phyloP scores from a whole-genome alignment of 208 protist genomes.

The Trypanosoma melophagium region DNA sequence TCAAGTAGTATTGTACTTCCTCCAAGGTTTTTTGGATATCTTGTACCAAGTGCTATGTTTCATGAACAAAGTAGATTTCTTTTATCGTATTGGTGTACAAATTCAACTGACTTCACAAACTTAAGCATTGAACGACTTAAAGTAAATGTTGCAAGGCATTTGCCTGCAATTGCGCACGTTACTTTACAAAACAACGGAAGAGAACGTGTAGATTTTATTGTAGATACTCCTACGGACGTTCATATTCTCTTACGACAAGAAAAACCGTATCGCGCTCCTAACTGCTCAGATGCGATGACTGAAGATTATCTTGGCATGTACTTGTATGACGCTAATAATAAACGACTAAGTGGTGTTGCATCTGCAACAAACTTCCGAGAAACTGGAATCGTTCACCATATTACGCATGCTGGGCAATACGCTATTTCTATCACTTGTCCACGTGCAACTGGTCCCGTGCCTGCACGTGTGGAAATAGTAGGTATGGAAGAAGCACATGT shows the following conservation, averaged over 20 bases:
- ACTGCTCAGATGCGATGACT: slow-evolving; percentile 56
- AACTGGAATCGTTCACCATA: slow-evolving; percentile 65
- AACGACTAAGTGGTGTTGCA: slow-evolving; percentile 50
- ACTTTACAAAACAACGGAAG: slow-evolving; percentile 46
- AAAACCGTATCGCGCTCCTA: slow-evolving; percentile 55
- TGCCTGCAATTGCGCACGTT: slow-evolving; percentile 69
- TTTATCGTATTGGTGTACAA: slow-evolving; percentile 75
- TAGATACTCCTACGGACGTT: slow-evolving; percentile 75
- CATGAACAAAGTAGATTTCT: slow-evolving; percentile 79
- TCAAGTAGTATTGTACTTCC: slow-evolving; percentile 69
- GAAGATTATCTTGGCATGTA: slow-evolving; percentile 79
- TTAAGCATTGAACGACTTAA: slow-evolving; percentile 48
- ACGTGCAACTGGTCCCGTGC: slow-evolving; percentile 46
- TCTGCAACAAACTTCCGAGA: slow-evolving; percentile 76
- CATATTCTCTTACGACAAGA: slow-evolving; percentile 80
- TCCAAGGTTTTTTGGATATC: slow-evolving; percentile 70
- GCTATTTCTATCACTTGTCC: slow-evolving; percentile 67
- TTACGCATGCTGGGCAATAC: slow-evolving; percentile 60
- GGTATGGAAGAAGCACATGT: slow-evolving; percentile 57
- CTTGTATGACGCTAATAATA: slow-evolving; percentile 67
- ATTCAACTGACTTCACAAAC: slow-evolving; percentile 32
- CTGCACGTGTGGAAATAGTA: slow-evolving; percentile 68
- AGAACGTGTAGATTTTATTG: slow-evolving; percentile 72
- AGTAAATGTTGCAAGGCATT: slow-evolving; percentile 50
- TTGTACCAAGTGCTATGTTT: slow-evolving; percentile 67